Conservation (phyloP, 2,329 filamentous ascomycete species). For the Paraphoma chrysanthemicola region DNA sequence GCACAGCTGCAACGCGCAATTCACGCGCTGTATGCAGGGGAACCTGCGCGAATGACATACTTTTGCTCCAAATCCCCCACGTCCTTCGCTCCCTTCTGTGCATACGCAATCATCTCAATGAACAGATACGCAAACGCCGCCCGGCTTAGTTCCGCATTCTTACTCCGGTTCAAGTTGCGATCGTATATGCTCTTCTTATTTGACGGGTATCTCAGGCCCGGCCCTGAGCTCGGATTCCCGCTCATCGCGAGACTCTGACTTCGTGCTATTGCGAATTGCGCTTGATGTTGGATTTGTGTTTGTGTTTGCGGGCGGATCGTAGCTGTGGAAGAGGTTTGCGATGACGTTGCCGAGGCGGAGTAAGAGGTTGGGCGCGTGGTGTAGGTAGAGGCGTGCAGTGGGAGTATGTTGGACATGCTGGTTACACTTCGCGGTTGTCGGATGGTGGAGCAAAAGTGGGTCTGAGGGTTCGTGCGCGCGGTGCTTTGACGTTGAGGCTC, state of each 20-base stretch:
- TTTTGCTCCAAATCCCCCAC: conserved; percentile 93
- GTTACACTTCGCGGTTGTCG: conserved; percentile 11
- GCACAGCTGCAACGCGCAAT: too few relatives aligned
- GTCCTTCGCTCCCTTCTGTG: conserved; percentile 86
- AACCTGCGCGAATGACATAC: conserved; percentile 55
- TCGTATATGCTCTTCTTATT: conserved; percentile 99
- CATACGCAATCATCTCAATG: conserved; percentile 94
- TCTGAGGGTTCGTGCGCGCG: conserved; percentile 27
- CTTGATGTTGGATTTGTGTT: conserved; percentile 4
- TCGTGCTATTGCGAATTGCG: conserved; percentile 9
- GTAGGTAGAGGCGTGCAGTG: conserved; percentile 19
- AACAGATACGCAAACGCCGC: conserved; percentile 96
- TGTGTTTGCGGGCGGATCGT: conserved; percentile 10
- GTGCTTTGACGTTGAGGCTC: conserved; percentile 16
- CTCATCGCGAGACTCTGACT: conserved; percentile 31
- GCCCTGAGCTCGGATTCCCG: conserved; percentile 28
- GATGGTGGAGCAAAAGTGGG: conserved; percentile 26
- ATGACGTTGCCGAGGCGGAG: conserved; percentile 3
- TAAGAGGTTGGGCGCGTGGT: conserved; percentile 17
- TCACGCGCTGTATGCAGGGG: not conserved
- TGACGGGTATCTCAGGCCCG: conserved; percentile 82
- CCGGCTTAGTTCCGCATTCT: conserved; percentile 87
- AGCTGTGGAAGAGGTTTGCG: conserved; percentile 10
- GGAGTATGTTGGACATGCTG: conserved; percentile 31
- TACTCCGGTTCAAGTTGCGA: conserved; percentile 87